Base-by-base conservation (phyloP, 345 rosid genomes). In the Ceriops zippeliana region DNA sequence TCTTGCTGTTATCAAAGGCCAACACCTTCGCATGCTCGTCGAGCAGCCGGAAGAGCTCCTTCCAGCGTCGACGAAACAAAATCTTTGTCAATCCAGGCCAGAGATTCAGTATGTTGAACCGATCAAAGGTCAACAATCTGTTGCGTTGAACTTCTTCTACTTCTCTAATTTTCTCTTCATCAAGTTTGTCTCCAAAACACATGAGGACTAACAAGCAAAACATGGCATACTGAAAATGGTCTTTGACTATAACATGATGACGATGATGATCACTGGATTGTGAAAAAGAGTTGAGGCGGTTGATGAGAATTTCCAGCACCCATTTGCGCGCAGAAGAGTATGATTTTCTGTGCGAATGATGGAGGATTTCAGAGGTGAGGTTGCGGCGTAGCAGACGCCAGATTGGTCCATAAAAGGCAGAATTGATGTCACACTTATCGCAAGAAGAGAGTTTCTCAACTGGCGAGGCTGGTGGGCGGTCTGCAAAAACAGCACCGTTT, bases 361-460 rank as follows among this genome's bases (percentile, higher is more conserved):
- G 86, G 61, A 83, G 85, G 58, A 85, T 75, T 64, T 81, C 85
- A 0, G 86, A 66, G 0, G 83, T 81, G 58, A 85, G 82, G 27
- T 85, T 85, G 5, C 86, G 82, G 24, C 86, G 80, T 6, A 83
- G 71, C 6, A 66, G 62, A 47, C 86, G 56, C 86, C 89, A 85
- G 26, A 73, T 82, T 34, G 83, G 75, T 4, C 85, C 86, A 47
- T 83, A 81, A 13, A 58, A 34, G 35, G 89, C 71, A 51, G 83
- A 75, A 78, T 54, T 79, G 37, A 85, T 83, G 62, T 69, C 80
- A 7, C 76, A 82, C 53, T 82, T 83, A 63, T 81, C 58, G 69
- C 73, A 34, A 0, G 65, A 61, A 21, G 47, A 42, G 52, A 85
- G 65, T 64, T 54, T 83, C 0, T 53, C 30, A 1, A 60, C 63